These are phyloP conservation scores for Phellopilus nigrolimitatus DNA, from an alignment of 1,284 basidiomycete species.

Conservation along the genomic window DNA sequence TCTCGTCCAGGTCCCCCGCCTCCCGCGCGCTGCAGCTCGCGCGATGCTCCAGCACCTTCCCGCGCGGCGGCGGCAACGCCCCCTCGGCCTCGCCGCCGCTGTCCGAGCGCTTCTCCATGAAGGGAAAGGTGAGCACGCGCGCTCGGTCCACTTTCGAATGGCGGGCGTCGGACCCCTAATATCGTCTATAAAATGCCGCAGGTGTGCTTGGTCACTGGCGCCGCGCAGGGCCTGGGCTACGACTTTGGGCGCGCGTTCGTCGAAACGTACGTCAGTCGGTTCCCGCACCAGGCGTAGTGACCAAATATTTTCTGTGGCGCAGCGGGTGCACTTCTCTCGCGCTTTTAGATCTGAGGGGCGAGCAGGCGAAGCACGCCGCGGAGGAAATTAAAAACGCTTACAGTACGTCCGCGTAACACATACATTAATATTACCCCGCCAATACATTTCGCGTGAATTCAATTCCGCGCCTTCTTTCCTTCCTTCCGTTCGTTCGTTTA, in stretches of 20 bases:
- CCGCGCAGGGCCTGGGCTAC: constrained; percentile 83
- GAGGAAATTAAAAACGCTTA: constrained; percentile 61
- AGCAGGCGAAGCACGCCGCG: constrained; percentile 69
- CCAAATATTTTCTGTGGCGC: constrained; percentile 4
- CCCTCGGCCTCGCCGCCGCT: not conserved
- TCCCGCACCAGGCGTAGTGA: not conserved
- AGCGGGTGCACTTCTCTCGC: constrained; percentile 81
- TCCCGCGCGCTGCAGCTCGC: no score
- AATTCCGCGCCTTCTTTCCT: constrained; percentile 9
- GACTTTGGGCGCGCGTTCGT: constrained; percentile 88
- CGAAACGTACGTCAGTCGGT: constrained; percentile 74
- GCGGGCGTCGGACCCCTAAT: no score
- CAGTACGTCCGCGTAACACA: constrained; percentile 39
- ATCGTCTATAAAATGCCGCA: constrained; percentile 30
- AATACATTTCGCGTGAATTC: not conserved
- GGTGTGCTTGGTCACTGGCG: constrained; percentile 90
- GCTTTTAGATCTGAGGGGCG: constrained; percentile 79
- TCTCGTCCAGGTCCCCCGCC: no score
- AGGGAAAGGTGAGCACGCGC: constrained; percentile 1
- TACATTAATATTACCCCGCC: not conserved
- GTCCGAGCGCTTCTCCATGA: not conserved
- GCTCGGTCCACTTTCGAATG: not conserved
- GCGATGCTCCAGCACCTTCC: no score
- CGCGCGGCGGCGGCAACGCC: no score
- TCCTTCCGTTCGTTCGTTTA: constrained; percentile 28